phyloP scores from a whole-genome alignment of 225 moss, liverwort and hornwort species.

The Physcomitrellopsis africana region DNA sequence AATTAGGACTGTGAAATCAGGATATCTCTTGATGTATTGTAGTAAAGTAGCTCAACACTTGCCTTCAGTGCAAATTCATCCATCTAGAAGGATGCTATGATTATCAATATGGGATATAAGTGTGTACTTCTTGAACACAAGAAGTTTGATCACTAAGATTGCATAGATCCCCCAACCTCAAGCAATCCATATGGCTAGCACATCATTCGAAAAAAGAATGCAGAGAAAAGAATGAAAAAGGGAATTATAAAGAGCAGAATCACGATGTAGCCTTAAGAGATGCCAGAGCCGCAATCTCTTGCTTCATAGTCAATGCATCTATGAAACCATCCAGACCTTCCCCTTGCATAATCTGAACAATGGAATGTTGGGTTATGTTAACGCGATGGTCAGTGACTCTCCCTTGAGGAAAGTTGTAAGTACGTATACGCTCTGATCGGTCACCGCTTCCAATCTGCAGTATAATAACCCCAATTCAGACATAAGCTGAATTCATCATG shows the following conservation, averaged over 20 bases:
- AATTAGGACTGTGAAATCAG: no score
- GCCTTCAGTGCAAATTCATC: no score
- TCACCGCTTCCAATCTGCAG: conserved; percentile 95
- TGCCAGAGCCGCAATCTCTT: conserved; percentile 85
- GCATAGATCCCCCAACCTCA: no score
- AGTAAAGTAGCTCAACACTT: no score
- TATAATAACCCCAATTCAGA: conserved; percentile 6
- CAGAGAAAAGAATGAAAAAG: not conserved
- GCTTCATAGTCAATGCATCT: conserved; percentile 85
- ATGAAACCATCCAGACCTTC: conserved; percentile 91
- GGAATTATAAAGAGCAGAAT: not conserved
- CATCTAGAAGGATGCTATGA: no score
- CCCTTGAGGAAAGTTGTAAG: conserved; percentile 95
- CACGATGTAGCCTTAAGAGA: conserved; percentile 64
- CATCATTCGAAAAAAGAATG: no score
- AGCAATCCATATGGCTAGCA: no score
- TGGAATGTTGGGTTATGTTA: conserved; percentile 89
- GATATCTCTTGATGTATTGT: no score
- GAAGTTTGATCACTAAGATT: no score
- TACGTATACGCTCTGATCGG: conserved; percentile 91
- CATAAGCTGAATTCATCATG: conserved; percentile 10
- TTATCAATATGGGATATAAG: no score
- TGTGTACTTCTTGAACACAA: no score
- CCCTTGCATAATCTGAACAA: conserved; percentile 91
- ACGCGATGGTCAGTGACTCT: conserved; percentile 95